These are phyloP conservation scores for Stephania cephalantha DNA, from an alignment of 164 flowering plant genomes.

Conservation along the genomic window DNA sequence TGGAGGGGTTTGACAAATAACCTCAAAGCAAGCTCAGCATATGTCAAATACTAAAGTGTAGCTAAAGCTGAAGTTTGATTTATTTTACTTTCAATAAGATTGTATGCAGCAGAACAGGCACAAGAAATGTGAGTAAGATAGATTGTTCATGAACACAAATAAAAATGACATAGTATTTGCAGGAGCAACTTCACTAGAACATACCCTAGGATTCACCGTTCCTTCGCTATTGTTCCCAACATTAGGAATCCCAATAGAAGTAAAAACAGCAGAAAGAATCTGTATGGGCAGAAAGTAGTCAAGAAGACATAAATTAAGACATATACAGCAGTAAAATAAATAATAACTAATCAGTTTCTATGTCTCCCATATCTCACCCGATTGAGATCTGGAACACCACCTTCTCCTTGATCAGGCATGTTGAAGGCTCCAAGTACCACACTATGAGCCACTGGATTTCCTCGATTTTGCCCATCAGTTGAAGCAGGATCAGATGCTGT, in stretches of 20 bases:
- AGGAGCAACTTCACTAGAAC: background rate
- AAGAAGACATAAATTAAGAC: background rate
- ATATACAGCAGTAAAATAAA: background rate
- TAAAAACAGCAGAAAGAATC: conserved; percentile 79
- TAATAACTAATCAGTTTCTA: background rate
- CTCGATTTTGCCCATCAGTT: conserved; percentile 31
- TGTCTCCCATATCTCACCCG: conserved; percentile 38
- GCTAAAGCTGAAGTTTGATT: background rate
- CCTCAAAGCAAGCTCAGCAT: background rate
- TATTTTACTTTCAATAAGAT: background rate
- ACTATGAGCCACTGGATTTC: conserved; percentile 39
- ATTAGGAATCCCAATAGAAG: conserved; percentile 59
- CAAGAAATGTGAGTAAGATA: background rate
- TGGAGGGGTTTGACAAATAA: background rate
- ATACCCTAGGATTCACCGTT: conserved; percentile 46
- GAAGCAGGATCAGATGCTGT: conserved; percentile 46
- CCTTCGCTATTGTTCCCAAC: conserved; percentile 42
- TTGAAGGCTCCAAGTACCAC: conserved; percentile 72
- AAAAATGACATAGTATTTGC: background rate
- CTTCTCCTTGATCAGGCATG: conserved; percentile 74
- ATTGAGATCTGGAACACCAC: conserved; percentile 55
- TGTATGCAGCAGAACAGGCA: background rate
- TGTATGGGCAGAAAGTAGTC: conserved; percentile 20
- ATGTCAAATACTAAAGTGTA: background rate
- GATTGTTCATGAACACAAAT: background rate